Base-by-base conservation (phyloP, 257 asterid species). In the Nyctanthes arbortristis region DNA sequence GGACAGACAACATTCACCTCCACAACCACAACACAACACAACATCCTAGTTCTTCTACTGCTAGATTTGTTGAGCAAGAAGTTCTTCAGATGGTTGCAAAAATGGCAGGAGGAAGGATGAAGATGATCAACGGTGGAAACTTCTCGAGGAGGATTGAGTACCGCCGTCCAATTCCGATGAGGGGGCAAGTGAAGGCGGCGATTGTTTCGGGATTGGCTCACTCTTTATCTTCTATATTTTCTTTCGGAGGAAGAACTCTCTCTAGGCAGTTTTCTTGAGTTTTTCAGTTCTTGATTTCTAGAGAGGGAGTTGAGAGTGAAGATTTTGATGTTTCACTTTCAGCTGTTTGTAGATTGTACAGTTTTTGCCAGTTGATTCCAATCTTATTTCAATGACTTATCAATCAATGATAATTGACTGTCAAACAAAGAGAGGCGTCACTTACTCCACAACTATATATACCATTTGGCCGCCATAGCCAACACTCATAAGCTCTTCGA, bases 161-260 rank as follows among this genome's bases (percentile, higher is more conserved):
- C 12, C 28, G 77, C 3, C 7, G 73, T 18, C 73, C 65, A 20
- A 58, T 66, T 4, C 80, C 80, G 12, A 76, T 33, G 63, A 70
- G 80, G 63, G 80, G 80, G 4, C 80, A 70, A 63, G 80, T 70
- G 34, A 76, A 76, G 40, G 64, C 49, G n/a, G 57, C 54, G 7
- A 66, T 76, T 40, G 65, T 71, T 1, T 36, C 40, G 55, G 70
- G 68, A 9, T 33, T 76, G 40, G 80, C 73, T 35, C 63, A 65
- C 64, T 69, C 79, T 45, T 45, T 75, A 1, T 36, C 75, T 63
- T 70, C 76, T 20, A 76, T 76, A 20, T 76, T 70, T 65, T 70
- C 73, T 34, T 9, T 18, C 34, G 70, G 59, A 4, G 28, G 20
- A 16, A 64, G 65, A 16, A 52, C 65, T 35, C 28, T 62, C 2